A percentile compares a stretch with the other conserved stretches of the same genome.
These are phyloP conservation scores for Flaveria ramosissima DNA, from an alignment of 129 eudicot genomes.

Conservation along the genomic window DNA sequence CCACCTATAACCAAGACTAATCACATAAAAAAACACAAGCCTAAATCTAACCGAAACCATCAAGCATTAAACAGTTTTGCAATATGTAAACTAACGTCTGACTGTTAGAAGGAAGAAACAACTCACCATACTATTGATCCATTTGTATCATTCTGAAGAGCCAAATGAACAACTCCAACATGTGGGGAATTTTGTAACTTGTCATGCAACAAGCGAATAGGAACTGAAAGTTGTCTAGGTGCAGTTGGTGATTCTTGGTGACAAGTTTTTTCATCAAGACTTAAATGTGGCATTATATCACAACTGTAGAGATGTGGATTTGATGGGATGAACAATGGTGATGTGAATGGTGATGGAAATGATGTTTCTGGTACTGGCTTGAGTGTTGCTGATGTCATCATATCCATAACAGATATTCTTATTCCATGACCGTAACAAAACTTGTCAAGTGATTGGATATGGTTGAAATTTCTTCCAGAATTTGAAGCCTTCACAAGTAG, in stretches of 20 bases:
- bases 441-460: conserved; percentile 76
- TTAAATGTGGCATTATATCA: conserved; percentile 62
- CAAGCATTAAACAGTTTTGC: background rate
- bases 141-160: conserved; percentile 74
- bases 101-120: conserved; percentile 22
- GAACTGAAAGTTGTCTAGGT: conserved; percentile 61
- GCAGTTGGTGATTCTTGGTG: conserved; percentile 66
- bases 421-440: conserved; percentile 63
- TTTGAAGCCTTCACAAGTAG: conserved; percentile 86
- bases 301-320: conserved; percentile 54
- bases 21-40: background rate
- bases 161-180: conserved; percentile 83
- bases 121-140: conserved; percentile 74
- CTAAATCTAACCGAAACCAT: background rate
- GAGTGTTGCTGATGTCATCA: conserved; percentile 41
- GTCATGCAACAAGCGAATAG: conserved; percentile 60
- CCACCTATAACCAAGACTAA: background rate
- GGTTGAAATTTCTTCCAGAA: conserved; percentile 67
- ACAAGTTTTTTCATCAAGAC: conserved; percentile 63
- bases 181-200: conserved; percentile 70
- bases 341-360: conserved; percentile 68
- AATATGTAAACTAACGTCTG: background rate
- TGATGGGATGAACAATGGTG: conserved; percentile 73
- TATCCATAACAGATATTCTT: conserved; percentile 46
- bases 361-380: conserved; percentile 57